phyloP scores from a whole-genome alignment of 192 early-diverging fungal genomes.

The Rhizoclosmatium sp. region DNA sequence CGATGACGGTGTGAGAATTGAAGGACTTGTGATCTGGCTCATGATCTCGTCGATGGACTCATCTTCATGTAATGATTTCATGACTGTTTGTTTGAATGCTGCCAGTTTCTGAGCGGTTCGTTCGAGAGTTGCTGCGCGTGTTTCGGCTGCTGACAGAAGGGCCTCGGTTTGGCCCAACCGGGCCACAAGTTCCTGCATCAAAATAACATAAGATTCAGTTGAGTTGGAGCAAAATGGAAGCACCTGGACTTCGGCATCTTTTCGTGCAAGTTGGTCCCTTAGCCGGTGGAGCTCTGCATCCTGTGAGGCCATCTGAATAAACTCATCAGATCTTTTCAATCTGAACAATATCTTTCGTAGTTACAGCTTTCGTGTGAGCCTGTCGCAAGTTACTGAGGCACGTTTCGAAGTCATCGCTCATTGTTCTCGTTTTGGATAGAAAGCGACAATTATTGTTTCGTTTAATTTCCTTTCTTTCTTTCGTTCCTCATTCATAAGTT shows the following conservation, averaged over 20 bases:
- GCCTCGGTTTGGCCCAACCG: slow-evolving; percentile 1
- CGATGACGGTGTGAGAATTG: background rate
- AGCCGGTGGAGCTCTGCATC: background rate
- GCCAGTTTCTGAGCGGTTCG: slow-evolving; percentile 8
- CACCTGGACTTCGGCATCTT: slow-evolving; percentile 11
- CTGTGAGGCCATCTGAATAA: background rate
- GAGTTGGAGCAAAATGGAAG: background rate
- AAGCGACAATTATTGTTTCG: background rate
- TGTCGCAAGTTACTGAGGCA: background rate
- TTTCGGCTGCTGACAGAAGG: background rate
- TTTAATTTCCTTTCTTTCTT: background rate
- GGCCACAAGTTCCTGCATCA: background rate
- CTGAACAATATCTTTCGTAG: background rate
- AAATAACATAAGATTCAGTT: background rate
- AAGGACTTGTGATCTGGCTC: background rate
- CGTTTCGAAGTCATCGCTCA: slow-evolving; percentile 3
- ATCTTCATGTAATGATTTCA: background rate
- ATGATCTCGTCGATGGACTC: background rate
- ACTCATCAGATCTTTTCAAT: background rate
- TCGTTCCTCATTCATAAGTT: background rate
- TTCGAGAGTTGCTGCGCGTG: background rate
- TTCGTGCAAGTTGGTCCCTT: slow-evolving; percentile 7
- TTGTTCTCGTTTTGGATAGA: background rate
- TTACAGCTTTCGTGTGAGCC: slow-evolving; percentile 9
- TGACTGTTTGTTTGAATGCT: slow-evolving; percentile 9